Conservation (phyloP, 352 stramenopile species). For the Lagenidium sp. region DNA sequence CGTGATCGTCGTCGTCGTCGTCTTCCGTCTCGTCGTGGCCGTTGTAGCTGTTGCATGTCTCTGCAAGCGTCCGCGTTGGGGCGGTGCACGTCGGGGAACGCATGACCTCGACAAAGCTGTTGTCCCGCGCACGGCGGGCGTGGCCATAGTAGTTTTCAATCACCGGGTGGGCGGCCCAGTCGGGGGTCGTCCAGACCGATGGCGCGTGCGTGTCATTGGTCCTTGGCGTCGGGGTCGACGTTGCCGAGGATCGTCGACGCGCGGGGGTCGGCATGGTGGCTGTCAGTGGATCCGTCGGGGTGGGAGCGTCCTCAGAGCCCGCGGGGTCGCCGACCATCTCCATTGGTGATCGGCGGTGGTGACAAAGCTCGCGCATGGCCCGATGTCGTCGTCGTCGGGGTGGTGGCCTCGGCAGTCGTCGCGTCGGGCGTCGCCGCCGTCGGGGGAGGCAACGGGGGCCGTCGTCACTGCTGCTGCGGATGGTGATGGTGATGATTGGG, state of each 20-base stretch:
- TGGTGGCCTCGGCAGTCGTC: too few relatives aligned
- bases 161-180: conserved; percentile 65
- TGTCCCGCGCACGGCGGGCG: conserved; percentile 27
- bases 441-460: too few relatives aligned
- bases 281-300: neutral
- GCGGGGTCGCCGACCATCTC: too few relatives aligned
- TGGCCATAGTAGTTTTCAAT: conserved; percentile 78
- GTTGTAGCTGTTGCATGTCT: conserved; percentile 46
- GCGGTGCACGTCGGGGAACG: conserved; percentile 52
- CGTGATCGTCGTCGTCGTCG: conserved; percentile 9
- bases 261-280: conserved; percentile 7
- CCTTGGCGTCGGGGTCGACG: neutral
- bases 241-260: conserved; percentile 6
- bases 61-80: conserved; percentile 47
- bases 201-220: conserved; percentile 33
- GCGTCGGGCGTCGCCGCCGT: too few relatives aligned
- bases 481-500: too few relatives aligned
- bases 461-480: too few relatives aligned
- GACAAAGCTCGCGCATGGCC: too few relatives aligned
- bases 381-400: too few relatives aligned
- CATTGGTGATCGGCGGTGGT: too few relatives aligned
- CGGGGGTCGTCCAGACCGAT: conserved; percentile 55
- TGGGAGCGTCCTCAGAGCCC: too few relatives aligned
- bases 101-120: conserved; percentile 82
- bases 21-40: conserved; percentile 8